Conservation (phyloP, 352 stramenopile species). For the Phytophthora agathidicida region DNA sequence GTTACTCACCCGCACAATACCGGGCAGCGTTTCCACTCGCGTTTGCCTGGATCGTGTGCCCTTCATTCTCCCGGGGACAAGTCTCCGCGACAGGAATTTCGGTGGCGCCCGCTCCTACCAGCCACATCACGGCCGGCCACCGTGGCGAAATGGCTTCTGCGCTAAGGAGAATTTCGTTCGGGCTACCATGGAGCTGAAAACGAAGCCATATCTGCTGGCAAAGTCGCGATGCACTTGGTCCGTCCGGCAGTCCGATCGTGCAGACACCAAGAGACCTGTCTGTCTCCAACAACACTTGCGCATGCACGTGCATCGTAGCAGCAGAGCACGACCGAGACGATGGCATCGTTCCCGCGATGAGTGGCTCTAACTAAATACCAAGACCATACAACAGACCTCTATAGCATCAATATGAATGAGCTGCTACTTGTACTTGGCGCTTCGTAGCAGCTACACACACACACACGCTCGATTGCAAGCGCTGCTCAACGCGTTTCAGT, state of each 20-base stretch:
- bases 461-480: no score
- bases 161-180: conserved; percentile 27
- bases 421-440: no score
- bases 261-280: conserved; percentile 20
- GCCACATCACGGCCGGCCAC: neutral
- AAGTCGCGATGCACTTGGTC: neutral
- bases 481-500: no score
- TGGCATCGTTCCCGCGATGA: no score
- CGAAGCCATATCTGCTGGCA: conserved; percentile 10
- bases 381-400: no score
- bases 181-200: conserved; percentile 5
- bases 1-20: conserved; percentile 6
- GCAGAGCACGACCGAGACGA: no score
- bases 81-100: no score
- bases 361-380: no score
- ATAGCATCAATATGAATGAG: no score
- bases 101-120: conserved; percentile 6
- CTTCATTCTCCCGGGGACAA: neutral
- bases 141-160: neutral
- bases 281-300: conserved; percentile 1
- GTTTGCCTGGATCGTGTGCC: conserved; percentile 1
- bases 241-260: conserved; percentile 20
- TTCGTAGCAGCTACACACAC: no score
- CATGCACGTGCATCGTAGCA: neutral
- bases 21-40: neutral